phyloP scores from a whole-genome alignment of 768 basidiomycete species.

The Collybia nuda region DNA sequence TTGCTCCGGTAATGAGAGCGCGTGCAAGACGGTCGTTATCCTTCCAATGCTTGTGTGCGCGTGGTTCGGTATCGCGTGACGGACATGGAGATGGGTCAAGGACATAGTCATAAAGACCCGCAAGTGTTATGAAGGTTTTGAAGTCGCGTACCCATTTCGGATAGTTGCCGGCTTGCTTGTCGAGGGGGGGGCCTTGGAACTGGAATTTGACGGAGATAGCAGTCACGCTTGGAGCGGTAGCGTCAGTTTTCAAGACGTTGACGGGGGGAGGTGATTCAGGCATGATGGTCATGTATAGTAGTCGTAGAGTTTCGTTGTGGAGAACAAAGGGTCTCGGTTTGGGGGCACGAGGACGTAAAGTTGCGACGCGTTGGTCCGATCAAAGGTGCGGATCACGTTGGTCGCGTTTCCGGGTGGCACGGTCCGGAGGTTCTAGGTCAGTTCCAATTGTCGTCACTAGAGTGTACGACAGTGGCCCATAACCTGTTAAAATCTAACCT shows the following conservation, averaged over 20 bases:
- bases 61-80: neutral
- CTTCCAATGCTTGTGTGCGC: conserved; percentile 10
- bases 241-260: neutral
- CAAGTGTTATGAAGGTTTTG: neutral
- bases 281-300: neutral
- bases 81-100: neutral
- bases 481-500: conserved; percentile 13
- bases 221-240: neutral
- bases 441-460: neutral
- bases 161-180: neutral
- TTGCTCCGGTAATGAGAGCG: conserved; percentile 3
- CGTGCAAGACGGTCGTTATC: conserved; percentile 6
- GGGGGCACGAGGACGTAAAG: neutral
- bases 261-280: neutral
- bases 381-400: neutral
- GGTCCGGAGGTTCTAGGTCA: neutral
- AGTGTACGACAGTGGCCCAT: conserved; percentile 11
- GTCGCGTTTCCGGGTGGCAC: too few relatives aligned
- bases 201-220: neutral
- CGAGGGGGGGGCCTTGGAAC: neutral
- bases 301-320: neutral
- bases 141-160: neutral
- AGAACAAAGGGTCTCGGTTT: neutral
- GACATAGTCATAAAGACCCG: neutral
- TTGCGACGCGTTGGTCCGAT: neutral